Conservation (phyloP, 306 rosid genomes). For the Rosa lucieae region DNA sequence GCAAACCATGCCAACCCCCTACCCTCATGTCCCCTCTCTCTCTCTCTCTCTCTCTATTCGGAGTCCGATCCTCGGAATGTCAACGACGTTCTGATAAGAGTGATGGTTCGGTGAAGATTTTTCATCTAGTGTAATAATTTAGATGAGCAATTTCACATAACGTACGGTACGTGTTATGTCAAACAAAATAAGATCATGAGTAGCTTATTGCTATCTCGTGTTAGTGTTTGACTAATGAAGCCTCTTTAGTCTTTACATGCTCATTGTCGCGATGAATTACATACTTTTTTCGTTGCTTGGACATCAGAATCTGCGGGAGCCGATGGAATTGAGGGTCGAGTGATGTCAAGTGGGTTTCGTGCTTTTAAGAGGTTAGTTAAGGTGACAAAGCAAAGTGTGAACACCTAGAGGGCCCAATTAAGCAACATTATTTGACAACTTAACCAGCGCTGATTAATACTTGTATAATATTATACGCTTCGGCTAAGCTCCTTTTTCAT, state of each 20-base stretch:
- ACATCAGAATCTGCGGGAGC: no score
- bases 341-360: not conserved
- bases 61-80: not conserved
- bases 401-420: not conserved
- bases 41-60: not conserved
- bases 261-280: not conserved
- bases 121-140: no score
- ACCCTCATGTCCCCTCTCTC: not conserved
- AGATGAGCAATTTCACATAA: no score
- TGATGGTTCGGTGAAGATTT: not conserved
- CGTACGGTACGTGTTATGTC: no score
- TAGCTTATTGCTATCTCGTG: not conserved
- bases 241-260: no score
- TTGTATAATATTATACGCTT: not conserved
- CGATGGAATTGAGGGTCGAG: not conserved
- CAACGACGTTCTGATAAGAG: not conserved
- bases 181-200: no score
- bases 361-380: not conserved
- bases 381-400: not conserved
- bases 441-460: not conserved
- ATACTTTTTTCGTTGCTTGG: not conserved
- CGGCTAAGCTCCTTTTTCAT: slow-evolving; percentile 4
- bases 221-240: not conserved
- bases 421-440: not conserved
- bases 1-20: not conserved